Conservation (phyloP, 768 basidiomycete genomes). For the Tephrocybe rancida region DNA sequence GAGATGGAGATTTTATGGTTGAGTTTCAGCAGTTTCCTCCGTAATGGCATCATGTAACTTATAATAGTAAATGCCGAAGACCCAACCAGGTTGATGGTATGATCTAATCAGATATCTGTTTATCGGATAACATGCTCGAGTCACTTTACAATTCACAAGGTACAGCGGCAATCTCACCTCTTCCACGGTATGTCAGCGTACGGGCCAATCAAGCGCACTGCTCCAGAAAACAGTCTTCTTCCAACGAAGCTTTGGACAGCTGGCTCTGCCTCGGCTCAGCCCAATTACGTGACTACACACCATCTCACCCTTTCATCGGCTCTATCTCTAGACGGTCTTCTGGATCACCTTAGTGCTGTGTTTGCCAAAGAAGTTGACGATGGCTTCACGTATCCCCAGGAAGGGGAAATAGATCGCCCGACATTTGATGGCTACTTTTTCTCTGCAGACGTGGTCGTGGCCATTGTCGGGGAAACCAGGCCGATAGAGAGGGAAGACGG, state of each 20-base stretch:
- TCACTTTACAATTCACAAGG: neutral
- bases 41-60: no score
- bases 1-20: no score
- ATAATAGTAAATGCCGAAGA: no score
- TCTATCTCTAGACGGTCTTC: slow-evolving; percentile 45
- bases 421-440: slow-evolving; percentile 80
- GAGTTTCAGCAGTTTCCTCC: no score
- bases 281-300: slow-evolving; percentile 45
- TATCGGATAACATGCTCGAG: neutral
- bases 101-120: neutral
- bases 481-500: slow-evolving; percentile 24
- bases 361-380: slow-evolving; percentile 78
- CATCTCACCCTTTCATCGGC: slow-evolving; percentile 50
- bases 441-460: slow-evolving; percentile 74
- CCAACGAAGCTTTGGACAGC: slow-evolving; percentile 51
- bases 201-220: slow-evolving; percentile 52
- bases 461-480: slow-evolving; percentile 39
- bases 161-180: neutral
- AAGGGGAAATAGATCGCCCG: slow-evolving; percentile 52
- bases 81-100: no score
- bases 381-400: slow-evolving; percentile 87
- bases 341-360: slow-evolving; percentile 57
- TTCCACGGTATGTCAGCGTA: slow-evolving; percentile 62
- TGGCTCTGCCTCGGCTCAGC: slow-evolving; percentile 24
- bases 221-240: slow-evolving; percentile 27